Base-by-base conservation (phyloP, 2,329 filamentous ascomycete species). In the Alternaria longipes region DNA sequence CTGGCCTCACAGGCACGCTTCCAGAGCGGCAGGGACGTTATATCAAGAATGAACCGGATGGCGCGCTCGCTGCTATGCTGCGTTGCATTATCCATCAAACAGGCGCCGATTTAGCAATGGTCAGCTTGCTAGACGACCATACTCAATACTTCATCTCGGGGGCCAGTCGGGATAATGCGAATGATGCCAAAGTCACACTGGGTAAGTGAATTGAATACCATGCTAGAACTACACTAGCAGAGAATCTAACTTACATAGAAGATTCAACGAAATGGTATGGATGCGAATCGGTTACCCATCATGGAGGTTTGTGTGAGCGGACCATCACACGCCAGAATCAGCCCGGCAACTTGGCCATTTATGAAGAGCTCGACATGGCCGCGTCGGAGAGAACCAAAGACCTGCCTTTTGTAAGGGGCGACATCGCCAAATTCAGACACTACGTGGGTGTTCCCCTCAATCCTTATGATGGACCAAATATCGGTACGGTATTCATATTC, bases 81-180 rank as follows among this genome's bases (percentile, higher is more conserved):
- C 57, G 57, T 40, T 60, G 57, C 42, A 20, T 60, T n/a, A 34
- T 60, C 14, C 53, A 60, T 32, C 57, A 49, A 26, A 56, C 53
- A 32, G 53, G 46, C 24, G 53, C 53, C 6, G 57, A 60, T 42
- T 22, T 60, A 16, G 57, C 57, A 11, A 60, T 60, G 57, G 26
- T 60, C 44, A 60, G 57, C 32, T 45, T 60, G 32, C 32, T 60
- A 36, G 57, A 60, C 24, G 57, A 60, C 32, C 45, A 60, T 41
- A 60, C 57, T 3, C 57, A 60, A 47, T 60, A 60, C 34, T 60
- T 60, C 30, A 34, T 60, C 24, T 60, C 57, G 34, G 57, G 57
- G 24, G 57, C 57, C 32, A 60, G 57, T 18, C 57, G 46, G 24
- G 40, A 45, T 16, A 56, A 56, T 18, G 28, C 50, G 32, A 36